A percentile compares a stretch with the other conserved stretches of the same genome.
Evolutionary conservation across 768 basidiomycete species (phyloP).

Genomic region (Leucogyrophana mollusca): DNA sequence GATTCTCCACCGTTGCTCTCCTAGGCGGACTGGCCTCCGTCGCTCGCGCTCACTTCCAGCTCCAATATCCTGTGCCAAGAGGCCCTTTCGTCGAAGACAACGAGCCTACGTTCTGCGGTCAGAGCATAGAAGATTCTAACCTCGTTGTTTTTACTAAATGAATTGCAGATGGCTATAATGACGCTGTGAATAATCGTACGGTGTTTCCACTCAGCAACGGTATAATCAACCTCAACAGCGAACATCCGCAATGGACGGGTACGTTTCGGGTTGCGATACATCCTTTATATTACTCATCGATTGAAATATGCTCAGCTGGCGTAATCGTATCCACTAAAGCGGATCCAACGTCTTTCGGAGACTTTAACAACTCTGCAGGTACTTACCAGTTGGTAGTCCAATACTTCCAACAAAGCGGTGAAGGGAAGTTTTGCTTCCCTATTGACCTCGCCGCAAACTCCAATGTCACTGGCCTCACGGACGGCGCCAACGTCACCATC

Average conservation of each 20-base stretch:
- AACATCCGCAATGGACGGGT: slow-evolving; percentile 65
- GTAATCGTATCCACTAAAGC: slow-evolving; percentile 53
- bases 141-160: not conserved
- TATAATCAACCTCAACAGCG: slow-evolving; percentile 61
- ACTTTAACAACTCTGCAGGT: slow-evolving; percentile 52
- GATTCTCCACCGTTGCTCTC: slow-evolving; percentile 31
- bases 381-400: slow-evolving; percentile 38
- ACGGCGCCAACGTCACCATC: slow-evolving; percentile 74
- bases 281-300: slow-evolving; percentile 1
- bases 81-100: slow-evolving; percentile 62
- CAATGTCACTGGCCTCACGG: slow-evolving; percentile 46
- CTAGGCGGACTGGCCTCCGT: slow-evolving; percentile 37
- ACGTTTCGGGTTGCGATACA: slow-evolving; percentile 15
- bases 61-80: slow-evolving; percentile 72
- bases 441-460: slow-evolving; percentile 57
- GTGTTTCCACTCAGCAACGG: slow-evolving; percentile 67
- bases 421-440: slow-evolving; percentile 66
- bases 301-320: slow-evolving; percentile 40
- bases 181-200: slow-evolving; percentile 53
- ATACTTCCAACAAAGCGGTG: slow-evolving; percentile 50
- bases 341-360: slow-evolving; percentile 59
- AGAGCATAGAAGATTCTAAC: slow-evolving; percentile 13
- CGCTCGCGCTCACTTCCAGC: slow-evolving; percentile 74
- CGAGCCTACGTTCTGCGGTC: slow-evolving; percentile 70
- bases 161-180: slow-evolving; percentile 59